Conservation (phyloP, 139 green algal genomes). For the Limnomonas spitsbergensis region DNA sequence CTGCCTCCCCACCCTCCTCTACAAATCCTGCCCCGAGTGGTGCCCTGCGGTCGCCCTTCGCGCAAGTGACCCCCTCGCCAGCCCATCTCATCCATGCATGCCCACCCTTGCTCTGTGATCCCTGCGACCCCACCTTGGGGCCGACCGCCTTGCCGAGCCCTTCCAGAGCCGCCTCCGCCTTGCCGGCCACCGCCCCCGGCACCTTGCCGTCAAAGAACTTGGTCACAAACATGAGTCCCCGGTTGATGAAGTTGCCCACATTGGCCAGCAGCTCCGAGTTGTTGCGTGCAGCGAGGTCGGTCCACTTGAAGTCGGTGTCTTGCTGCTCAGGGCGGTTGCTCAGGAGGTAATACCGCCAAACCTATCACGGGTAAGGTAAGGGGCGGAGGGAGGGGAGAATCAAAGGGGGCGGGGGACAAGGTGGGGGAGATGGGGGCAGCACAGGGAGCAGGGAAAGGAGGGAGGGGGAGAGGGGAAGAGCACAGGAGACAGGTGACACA, state of each 20-base stretch:
- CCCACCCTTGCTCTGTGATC: no score
- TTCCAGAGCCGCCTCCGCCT: conserved; percentile 32
- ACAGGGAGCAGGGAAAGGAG: no score
- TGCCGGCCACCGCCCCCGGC: conserved; percentile 13
- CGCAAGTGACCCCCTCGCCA: no score
- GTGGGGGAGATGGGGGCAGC: no score
- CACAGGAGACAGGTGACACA: no score
- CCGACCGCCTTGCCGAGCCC: conserved; percentile 49
- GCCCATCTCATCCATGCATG: no score
- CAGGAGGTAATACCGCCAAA: conserved; percentile 97
- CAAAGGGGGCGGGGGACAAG: no score
- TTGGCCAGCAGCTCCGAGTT: conserved; percentile 95
- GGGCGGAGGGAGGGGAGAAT: conserved; percentile 14
- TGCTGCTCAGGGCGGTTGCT: conserved; percentile 51
- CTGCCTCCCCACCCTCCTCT: no score
- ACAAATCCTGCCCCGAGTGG: no score
- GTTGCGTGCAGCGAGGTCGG: conserved; percentile 77
- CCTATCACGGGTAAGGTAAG: no score
- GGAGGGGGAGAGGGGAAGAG: no score
- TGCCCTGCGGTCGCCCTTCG: no score
- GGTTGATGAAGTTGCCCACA: conserved; percentile 83
- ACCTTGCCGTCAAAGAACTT: conserved; percentile 67
- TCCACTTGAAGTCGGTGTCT: conserved; percentile 90
- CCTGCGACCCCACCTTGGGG: conserved; percentile 40
- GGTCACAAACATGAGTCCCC: conserved; percentile 59